A percentile compares a stretch with the other conserved stretches of the same genome.
Evolutionary conservation across 2,329 filamentous ascomycete genomes (phyloP).

Genomic region (Chrysosporium keratinophilum): DNA sequence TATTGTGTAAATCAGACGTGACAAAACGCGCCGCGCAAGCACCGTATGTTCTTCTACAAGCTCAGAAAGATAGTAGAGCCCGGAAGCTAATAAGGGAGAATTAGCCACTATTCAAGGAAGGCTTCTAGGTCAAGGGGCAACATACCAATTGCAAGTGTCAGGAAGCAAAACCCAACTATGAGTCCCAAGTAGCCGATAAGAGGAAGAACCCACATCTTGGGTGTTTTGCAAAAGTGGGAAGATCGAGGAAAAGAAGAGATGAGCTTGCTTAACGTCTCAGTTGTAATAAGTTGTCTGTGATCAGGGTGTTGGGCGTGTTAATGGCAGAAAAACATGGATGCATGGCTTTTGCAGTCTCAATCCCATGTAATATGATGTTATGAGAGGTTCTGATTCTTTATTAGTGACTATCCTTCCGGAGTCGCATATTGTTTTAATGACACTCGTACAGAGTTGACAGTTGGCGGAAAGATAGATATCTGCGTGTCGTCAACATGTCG

Average conservation of each 20-base stretch:
- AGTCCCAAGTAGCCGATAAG: slow-evolving; percentile 82
- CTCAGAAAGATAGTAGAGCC: slow-evolving; percentile 95
- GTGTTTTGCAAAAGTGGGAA: background rate
- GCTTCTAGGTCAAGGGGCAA: background rate
- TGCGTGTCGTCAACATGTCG: no score
- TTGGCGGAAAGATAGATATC: no score
- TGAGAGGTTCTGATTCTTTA: no score
- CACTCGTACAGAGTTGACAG: no score
- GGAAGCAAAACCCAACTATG: slow-evolving; percentile 78
- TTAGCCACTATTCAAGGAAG: background rate
- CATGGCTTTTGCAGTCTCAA: no score
- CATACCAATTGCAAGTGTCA: slow-evolving; percentile 83
- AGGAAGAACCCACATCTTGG: slow-evolving; percentile 83
- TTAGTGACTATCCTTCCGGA: no score
- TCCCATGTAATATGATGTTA: no score
- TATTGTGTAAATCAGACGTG: slow-evolving; percentile 71
- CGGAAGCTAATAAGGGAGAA: slow-evolving; percentile 56
- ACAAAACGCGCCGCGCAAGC: slow-evolving; percentile 75
- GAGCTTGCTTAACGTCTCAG: background rate
- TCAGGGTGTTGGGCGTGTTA: background rate
- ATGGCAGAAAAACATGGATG: background rate
- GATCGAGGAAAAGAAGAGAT: background rate
- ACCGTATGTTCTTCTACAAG: slow-evolving; percentile 97
- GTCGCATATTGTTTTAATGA: no score
- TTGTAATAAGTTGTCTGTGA: no score